These are phyloP conservation scores for Lasiosphaeriaceae sp. DNA, from an alignment of 495 filamentous ascomycete genomes.

Conservation along the genomic window DNA sequence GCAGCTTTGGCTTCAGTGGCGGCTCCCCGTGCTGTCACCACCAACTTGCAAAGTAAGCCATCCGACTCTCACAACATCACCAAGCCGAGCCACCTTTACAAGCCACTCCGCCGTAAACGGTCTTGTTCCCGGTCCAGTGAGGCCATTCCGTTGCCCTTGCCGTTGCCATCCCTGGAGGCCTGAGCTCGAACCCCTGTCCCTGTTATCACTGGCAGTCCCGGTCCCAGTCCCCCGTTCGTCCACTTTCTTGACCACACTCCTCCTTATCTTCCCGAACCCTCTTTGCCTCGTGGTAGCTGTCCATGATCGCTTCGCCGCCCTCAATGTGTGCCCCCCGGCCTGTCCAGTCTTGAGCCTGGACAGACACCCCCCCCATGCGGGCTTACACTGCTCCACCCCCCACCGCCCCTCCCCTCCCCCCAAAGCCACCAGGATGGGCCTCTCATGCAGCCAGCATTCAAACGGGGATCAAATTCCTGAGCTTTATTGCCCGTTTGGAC, in stretches of 20 bases:
- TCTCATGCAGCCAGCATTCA: slow-evolving; percentile 20
- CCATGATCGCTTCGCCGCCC: slow-evolving; percentile 23
- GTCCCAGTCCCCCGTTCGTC: slow-evolving; percentile 20
- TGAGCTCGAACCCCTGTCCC: slow-evolving; percentile 22
- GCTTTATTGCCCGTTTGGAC: slow-evolving; percentile 11
- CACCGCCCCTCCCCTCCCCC: slow-evolving; percentile 12
- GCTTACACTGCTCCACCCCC: neutral
- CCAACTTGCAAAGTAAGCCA: neutral
- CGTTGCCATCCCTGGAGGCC: slow-evolving; percentile 12
- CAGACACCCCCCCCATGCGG: slow-evolving; percentile 1
- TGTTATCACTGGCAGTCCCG: slow-evolving; percentile 28
- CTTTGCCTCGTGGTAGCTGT: slow-evolving; percentile 33
- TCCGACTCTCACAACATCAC: slow-evolving; percentile 1
- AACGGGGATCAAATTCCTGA: slow-evolving; percentile 18
- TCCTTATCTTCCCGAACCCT: slow-evolving; percentile 39
- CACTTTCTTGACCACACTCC: slow-evolving; percentile 16
- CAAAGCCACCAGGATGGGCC: slow-evolving; percentile 21
- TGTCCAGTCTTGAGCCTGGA: neutral
- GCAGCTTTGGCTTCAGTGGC: too few relatives aligned
- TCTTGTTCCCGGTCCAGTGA: slow-evolving; percentile 22
- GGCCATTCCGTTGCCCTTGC: slow-evolving; percentile 22
- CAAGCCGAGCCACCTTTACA: neutral
- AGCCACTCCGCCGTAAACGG: slow-evolving; percentile 5
- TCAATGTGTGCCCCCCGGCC: slow-evolving; percentile 1
- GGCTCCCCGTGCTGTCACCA: neutral